Base-by-base conservation (phyloP, 2,329 filamentous ascomycete genomes). In the Fusarium pseudonygamai region DNA sequence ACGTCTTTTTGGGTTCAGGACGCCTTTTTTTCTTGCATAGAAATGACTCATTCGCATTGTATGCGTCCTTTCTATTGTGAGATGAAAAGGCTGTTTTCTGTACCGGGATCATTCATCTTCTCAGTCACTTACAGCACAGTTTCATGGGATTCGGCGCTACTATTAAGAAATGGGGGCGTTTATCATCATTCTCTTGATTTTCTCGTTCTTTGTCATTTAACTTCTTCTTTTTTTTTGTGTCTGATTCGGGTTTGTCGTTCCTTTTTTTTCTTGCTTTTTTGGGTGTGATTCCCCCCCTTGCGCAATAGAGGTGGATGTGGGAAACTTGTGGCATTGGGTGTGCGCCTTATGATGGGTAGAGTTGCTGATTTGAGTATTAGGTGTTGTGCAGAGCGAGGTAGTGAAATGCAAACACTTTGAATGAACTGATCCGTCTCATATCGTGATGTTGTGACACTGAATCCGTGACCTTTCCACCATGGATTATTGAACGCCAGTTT, bases 81-180 rank as follows among this genome's bases (percentile, higher is more conserved):
- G 63, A 57, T 26, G 28, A 32, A 20, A 46, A 46, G 16, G 39
- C 47, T 52, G 43, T 55, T 55, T 42, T 73, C 52, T 47, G 20
- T 42, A 46, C 42, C 52, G 75, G 61, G 61, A 72, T 72, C 60
- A 69, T 55, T 55, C 50, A 69, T 59, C 62, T 60, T 60, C 22
- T 71, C 62, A 62, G 58, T 60, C 60, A 72, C 58, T 67, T 66
- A 58, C 32, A 50, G 32, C 43, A 68, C 43, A 76, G 43, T 71
- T 69, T 76, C 68, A 78, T 78, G 70, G 75, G 72, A 71, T 73
- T 67, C 69, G 78, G 78, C 78, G 78, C 76, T 78, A 72, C 55
- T 76, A 49, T 49, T 65, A 78, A 79, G 67, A 75, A 66, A 75
- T 49, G 63, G 71, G 59, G 69, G 71, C 70, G 75, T 65, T 77